Evolutionary conservation across 345 rosid species (phyloP).

Genomic region (Linum usitatissimum): DNA sequence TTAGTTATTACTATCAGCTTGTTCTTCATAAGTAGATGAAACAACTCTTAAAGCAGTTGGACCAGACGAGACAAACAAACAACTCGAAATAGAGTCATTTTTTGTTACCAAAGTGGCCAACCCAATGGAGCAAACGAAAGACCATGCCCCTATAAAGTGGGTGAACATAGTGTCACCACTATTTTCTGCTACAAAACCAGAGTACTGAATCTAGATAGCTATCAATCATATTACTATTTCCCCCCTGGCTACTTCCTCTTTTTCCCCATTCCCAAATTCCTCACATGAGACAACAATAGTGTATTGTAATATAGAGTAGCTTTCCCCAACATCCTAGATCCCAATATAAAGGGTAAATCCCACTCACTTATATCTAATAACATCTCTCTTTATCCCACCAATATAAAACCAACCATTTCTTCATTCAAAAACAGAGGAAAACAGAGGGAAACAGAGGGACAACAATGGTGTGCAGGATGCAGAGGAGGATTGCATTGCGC

Average conservation of each 20-base stretch:
- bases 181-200: not conserved
- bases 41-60: no score
- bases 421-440: not conserved
- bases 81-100: no score
- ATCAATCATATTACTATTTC: no score
- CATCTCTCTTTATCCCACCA: not conserved
- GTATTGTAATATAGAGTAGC: not conserved
- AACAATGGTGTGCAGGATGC: conserved; percentile 38
- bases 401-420: no score
- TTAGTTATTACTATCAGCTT: no score
- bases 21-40: no score
- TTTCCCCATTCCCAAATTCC: conserved; percentile 12
- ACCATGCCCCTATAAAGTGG: not conserved
- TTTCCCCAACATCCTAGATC: conserved; percentile 23
- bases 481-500: conserved; percentile 31
- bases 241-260: not conserved
- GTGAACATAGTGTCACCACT: not conserved
- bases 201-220: not conserved
- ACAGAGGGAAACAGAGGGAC: conserved; percentile 9
- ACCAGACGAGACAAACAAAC: no score
- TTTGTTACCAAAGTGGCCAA: no score
- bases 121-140: not conserved
- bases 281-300: conserved; percentile 24
- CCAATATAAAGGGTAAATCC: conserved; percentile 16
- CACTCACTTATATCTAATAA: conserved; percentile 4